phyloP scores from a whole-genome alignment of 2,329 filamentous ascomycete genomes.

The Dendrostoma leiphaemia region DNA sequence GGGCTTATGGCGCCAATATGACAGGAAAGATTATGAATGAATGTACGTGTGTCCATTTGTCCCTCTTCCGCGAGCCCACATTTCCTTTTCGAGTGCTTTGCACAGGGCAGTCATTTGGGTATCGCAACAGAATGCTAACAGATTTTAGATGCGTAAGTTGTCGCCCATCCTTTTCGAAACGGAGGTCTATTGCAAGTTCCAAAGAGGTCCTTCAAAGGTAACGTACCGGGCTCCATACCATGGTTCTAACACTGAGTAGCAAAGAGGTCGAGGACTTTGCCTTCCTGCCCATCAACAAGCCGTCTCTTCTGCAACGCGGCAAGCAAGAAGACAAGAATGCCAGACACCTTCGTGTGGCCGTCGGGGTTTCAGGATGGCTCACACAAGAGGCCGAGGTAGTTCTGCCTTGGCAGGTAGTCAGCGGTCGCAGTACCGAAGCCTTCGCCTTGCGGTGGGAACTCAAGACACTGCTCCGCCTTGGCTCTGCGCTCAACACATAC shows the following conservation, averaged over 20 bases:
- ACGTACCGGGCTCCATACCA: too few relatives aligned
- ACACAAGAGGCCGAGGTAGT: conserved; percentile 71
- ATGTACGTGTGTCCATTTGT: too few relatives aligned
- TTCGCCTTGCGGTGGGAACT: conserved; percentile 87
- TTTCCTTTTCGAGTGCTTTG: too few relatives aligned
- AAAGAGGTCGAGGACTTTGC: conserved; percentile 78
- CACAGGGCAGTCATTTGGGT: too few relatives aligned
- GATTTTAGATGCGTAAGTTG: too few relatives aligned
- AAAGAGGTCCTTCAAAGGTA: too few relatives aligned
- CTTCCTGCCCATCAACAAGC: conserved; percentile 70
- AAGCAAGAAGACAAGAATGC: conserved; percentile 29
- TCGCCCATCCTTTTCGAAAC: too few relatives aligned
- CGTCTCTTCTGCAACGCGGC: conserved; percentile 34
- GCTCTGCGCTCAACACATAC: conserved; percentile 68
- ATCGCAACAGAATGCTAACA: too few relatives aligned
- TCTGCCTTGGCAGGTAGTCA: conserved; percentile 75
- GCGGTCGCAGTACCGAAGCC: conserved; percentile 64
- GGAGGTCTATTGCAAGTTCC: too few relatives aligned
- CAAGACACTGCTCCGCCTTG: conserved; percentile 71
- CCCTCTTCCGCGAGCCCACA: too few relatives aligned
- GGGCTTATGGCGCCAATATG: conserved; percentile 81
- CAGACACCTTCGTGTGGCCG: conserved; percentile 70
- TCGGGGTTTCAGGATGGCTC: conserved; percentile 87
- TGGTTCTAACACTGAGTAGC: too few relatives aligned
- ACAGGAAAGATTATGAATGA: conserved; percentile 81